Evolutionary conservation across 2,329 filamentous ascomycete species (phyloP).

Genomic region (Botrytis porri): DNA sequence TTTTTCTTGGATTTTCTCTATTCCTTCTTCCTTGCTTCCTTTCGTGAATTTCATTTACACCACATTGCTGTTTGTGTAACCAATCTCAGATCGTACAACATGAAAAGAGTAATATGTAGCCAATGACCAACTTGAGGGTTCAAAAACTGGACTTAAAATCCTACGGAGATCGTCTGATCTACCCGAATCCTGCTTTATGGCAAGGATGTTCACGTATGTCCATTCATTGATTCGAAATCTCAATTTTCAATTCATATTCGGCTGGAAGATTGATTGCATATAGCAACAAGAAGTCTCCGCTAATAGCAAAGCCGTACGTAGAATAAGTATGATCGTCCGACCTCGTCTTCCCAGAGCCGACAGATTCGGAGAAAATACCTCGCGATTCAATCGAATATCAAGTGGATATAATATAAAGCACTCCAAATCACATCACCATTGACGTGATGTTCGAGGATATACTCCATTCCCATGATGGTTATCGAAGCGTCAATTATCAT

Average conservation of each 20-base stretch:
- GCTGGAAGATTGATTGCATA: not conserved
- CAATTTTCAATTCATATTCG: not conserved
- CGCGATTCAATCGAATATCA: not conserved
- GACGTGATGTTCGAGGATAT: not conserved
- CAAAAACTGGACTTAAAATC: not conserved
- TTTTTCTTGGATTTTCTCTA: not conserved
- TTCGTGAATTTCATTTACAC: not conserved
- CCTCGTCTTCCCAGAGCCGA: not conserved
- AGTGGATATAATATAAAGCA: not conserved
- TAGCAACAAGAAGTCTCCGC: not conserved
- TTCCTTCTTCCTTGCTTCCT: constrained; percentile 2
- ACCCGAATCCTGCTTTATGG: constrained; percentile 3
- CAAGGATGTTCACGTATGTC: not conserved
- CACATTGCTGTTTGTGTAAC: not conserved
- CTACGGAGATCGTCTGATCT: constrained; percentile 20
- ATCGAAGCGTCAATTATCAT: not conserved
- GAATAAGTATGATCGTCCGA: not conserved
- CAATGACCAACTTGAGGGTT: constrained; percentile 2
- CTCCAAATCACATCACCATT: not conserved
- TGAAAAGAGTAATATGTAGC: not conserved
- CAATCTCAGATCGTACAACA: constrained; percentile 12
- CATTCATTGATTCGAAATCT: not conserved
- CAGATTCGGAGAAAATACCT: not conserved
- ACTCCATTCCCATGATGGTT: not conserved
- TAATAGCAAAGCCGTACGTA: not conserved